Percentiles rank a stretch among this genome's conserved stretches.
phyloP scores from a whole-genome alignment of 768 basidiomycete genomes.

The Rhodotorula graminis region DNA sequence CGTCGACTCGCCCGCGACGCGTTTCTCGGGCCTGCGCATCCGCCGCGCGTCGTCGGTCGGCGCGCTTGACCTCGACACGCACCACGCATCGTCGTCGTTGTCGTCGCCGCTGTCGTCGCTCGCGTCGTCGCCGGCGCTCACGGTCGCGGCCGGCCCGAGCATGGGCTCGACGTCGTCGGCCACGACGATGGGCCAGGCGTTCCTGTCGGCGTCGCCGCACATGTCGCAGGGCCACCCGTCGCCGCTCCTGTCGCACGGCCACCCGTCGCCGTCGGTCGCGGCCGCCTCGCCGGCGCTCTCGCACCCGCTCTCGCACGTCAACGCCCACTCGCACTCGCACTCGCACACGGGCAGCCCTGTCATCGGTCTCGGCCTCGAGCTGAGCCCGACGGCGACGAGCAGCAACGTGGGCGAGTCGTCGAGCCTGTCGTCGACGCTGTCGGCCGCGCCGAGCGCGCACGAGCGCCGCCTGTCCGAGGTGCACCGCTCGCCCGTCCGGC shows the following conservation, averaged over 20 bases:
- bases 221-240: background rate
- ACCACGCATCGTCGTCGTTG: background rate
- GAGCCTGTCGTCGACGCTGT: too few relatives aligned
- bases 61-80: conserved; percentile 3
- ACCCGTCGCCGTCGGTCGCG: background rate
- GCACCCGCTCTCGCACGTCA: too few relatives aligned
- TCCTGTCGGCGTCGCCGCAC: conserved; percentile 7
- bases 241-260: too few relatives aligned
- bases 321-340: too few relatives aligned
- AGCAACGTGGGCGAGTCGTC: too few relatives aligned
- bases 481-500: conserved; percentile 12
- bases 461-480: conserved; percentile 26
- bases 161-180: too few relatives aligned
- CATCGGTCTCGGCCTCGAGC: background rate
- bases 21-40: background rate
- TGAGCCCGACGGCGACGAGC: background rate
- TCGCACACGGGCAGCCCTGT: too few relatives aligned
- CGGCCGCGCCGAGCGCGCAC: conserved; percentile 1
- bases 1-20: background rate
- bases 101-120: background rate
- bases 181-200: background rate
- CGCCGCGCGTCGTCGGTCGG: conserved; percentile 30
- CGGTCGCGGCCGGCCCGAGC: too few relatives aligned
- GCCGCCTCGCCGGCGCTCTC: background rate
- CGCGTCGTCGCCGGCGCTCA: too few relatives aligned